These are phyloP conservation scores for Globisporangium takayamanum DNA, from an alignment of 352 stramenopile species.

Conservation along the genomic window DNA sequence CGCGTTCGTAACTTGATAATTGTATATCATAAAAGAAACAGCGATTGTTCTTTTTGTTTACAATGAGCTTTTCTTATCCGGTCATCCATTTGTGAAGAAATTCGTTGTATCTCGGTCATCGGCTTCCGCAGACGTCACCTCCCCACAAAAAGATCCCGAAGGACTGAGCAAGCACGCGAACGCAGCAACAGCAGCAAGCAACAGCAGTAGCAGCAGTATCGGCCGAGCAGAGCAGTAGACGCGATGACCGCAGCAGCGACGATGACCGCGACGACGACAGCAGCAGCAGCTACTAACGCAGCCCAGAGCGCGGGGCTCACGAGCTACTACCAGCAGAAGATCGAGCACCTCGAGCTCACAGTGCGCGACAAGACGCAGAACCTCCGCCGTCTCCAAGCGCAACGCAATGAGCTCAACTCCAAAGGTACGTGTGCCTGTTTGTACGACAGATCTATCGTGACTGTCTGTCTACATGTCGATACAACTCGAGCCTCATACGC, in stretches of 20 bases:
- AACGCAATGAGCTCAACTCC: conserved; percentile 99
- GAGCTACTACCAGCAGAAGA: conserved; percentile 94
- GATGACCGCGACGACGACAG: conserved; percentile 42
- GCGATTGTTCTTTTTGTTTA: too few relatives aligned
- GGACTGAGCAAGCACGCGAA: neutral
- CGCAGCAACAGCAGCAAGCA: neutral
- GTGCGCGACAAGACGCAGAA: conserved; percentile 95
- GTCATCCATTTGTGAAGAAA: too few relatives aligned
- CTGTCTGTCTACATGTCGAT: too few relatives aligned
- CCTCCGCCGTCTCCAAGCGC: conserved; percentile 96
- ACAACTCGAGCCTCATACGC: neutral
- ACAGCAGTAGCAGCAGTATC: neutral
- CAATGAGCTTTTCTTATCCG: too few relatives aligned
- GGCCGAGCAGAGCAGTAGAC: conserved; percentile 2
- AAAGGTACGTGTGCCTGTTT: conserved; percentile 64
- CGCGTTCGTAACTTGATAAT: too few relatives aligned
- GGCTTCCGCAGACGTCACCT: neutral
- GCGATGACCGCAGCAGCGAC: conserved; percentile 26
- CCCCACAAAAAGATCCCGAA: neutral
- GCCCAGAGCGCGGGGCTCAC: conserved; percentile 53
- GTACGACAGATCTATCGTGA: too few relatives aligned
- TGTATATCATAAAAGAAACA: too few relatives aligned
- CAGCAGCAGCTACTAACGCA: conserved; percentile 2
- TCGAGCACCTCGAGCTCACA: conserved; percentile 92
- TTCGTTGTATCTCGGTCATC: too few relatives aligned